Conservation (phyloP, 306 rosid species). For the Trifolium pratense region DNA sequence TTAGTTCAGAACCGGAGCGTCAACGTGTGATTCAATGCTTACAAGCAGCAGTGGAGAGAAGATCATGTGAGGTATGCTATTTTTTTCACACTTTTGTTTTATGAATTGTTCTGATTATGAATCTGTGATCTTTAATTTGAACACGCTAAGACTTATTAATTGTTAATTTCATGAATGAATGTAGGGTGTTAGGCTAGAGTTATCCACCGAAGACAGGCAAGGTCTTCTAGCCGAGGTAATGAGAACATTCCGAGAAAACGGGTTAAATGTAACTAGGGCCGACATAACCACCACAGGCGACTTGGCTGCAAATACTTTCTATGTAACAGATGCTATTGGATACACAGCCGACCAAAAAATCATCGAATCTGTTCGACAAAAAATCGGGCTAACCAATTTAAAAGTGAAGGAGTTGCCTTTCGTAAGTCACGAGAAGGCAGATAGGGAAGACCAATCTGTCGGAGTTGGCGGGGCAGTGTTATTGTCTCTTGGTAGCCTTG, state of each 20-base stretch:
- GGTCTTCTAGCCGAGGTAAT: slow-evolving; percentile 86
- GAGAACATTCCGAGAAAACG: slow-evolving; percentile 89
- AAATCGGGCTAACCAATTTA: slow-evolving; percentile 67
- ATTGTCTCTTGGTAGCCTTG: slow-evolving; percentile 85
- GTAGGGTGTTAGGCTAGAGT: slow-evolving; percentile 87
- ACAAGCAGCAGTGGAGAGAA: slow-evolving; percentile 81
- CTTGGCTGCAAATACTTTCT: slow-evolving; percentile 65
- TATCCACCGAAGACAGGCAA: slow-evolving; percentile 57
- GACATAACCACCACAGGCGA: slow-evolving; percentile 71
- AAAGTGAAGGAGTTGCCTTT: slow-evolving; percentile 77
- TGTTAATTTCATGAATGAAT: slow-evolving; percentile 32
- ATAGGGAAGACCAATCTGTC: slow-evolving; percentile 63
- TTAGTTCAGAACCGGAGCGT: slow-evolving; percentile 89
- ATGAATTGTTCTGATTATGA: not conserved
- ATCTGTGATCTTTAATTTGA: not conserved
- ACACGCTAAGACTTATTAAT: not conserved
- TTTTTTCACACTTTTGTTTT: not conserved
- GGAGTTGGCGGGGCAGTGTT: slow-evolving; percentile 93
- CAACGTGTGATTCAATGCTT: slow-evolving; percentile 92
- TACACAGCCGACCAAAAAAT: slow-evolving; percentile 62
- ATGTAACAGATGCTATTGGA: slow-evolving; percentile 80
- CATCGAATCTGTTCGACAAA: slow-evolving; percentile 76
- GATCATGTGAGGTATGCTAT: slow-evolving; percentile 70
- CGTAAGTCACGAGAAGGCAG: slow-evolving; percentile 50
- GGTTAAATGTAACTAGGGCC: slow-evolving; percentile 82